Evolutionary conservation across 371 early-diverging fungal genomes (phyloP).

Genomic region (Gilbertella persicaria): DNA sequence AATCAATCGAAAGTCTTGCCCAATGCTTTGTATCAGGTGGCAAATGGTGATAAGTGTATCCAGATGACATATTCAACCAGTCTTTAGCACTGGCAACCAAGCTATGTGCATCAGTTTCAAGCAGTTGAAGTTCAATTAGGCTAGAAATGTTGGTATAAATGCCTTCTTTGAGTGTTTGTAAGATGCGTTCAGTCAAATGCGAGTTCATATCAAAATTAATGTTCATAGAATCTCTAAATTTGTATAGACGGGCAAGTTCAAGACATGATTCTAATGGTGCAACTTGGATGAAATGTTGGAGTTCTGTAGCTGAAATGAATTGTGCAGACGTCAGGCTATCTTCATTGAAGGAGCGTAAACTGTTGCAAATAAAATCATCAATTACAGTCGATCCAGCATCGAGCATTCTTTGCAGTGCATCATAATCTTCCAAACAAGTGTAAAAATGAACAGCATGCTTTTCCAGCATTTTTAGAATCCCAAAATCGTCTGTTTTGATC

Average conservation of each 20-base stretch:
- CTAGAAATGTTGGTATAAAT: conserved; percentile 18
- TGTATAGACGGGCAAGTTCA: conserved; percentile 17
- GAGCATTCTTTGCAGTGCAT: conserved; percentile 12
- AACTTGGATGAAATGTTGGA: conserved; percentile 7
- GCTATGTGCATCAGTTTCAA: conserved; percentile 14
- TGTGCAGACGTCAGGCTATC: not conserved
- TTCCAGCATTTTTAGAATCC: conserved; percentile 36
- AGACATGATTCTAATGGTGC: conserved; percentile 25
- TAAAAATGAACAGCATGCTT: conserved; percentile 33
- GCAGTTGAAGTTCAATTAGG: conserved; percentile 31
- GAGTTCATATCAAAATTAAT: not conserved
- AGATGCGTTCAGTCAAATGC: conserved; percentile 14
- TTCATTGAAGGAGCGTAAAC: conserved; percentile 24
- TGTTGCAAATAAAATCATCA: conserved; percentile 19
- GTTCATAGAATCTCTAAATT: conserved; percentile 13
- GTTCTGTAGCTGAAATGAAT: not conserved
- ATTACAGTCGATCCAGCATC: conserved; percentile 16
- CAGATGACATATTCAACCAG: conserved; percentile 11
- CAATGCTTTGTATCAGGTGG: conserved; percentile 31
- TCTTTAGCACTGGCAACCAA: conserved; percentile 18
- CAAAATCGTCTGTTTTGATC: conserved; percentile 21
- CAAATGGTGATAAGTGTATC: conserved; percentile 5
- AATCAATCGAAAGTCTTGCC: conserved; percentile 23
- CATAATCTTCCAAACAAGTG: conserved; percentile 38
- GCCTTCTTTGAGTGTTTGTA: conserved; percentile 21